Conservation (phyloP, 2,329 filamentous ascomycete species). For the Alternaria conjuncta region DNA sequence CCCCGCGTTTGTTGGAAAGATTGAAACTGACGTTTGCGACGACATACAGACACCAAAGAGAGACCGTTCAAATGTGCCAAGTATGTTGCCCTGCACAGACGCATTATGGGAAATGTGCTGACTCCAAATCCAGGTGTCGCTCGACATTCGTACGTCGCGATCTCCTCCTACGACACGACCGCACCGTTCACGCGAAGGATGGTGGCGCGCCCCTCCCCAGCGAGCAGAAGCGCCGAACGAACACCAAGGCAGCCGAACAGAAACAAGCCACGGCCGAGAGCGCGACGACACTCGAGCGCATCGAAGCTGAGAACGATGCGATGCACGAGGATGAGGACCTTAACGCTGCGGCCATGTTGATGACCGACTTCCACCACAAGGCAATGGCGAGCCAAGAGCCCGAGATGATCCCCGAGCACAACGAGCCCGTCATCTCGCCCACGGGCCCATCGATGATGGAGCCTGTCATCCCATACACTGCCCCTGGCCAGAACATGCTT, state of each 20-base stretch:
- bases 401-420: conserved; percentile 60
- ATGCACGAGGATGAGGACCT: conserved; percentile 91
- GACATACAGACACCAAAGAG: conserved; percentile 85
- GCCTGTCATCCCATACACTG: conserved; percentile 72
- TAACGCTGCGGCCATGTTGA: conserved; percentile 97
- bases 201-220: conserved; percentile 92
- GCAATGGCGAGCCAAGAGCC: conserved; percentile 75
- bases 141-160: conserved; percentile 98
- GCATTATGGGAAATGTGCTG: neutral
- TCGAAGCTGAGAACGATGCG: conserved; percentile 87
- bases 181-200: conserved; percentile 98
- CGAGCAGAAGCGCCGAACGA: conserved; percentile 85
- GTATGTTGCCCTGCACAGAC: neutral
- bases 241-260: conserved; percentile 62
- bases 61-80: conserved; percentile 86
- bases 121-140: conserved; percentile 78
- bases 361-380: conserved; percentile 98
- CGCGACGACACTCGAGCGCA: conserved; percentile 85
- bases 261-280: conserved; percentile 84
- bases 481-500: conserved; percentile 75
- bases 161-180: conserved; percentile 93
- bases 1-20: too few relatives aligned
- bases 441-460: conserved; percentile 77
- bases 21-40: too few relatives aligned
- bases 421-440: conserved; percentile 74